phyloP scores from a whole-genome alignment of 768 basidiomycete species.

The Inosperma sp. region DNA sequence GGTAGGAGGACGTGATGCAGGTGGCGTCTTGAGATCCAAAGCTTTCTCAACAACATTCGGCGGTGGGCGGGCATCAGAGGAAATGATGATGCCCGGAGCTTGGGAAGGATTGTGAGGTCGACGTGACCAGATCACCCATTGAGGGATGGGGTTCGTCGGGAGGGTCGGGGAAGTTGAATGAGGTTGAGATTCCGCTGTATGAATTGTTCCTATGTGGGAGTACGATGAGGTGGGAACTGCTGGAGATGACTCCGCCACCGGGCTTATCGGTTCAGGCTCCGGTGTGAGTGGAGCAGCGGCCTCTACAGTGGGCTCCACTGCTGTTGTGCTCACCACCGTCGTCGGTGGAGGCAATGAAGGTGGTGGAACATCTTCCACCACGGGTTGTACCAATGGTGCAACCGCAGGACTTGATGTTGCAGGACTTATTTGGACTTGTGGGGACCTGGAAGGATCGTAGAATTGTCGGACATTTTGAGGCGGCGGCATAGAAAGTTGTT shows the following conservation, averaged over 20 bases:
- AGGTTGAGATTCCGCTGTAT: conserved; percentile 17
- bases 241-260: background rate
- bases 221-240: conserved; percentile 17
- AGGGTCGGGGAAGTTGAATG: conserved; percentile 10
- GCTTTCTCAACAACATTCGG: conserved; percentile 52
- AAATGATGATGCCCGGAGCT: conserved; percentile 72
- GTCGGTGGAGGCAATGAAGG: conserved; percentile 2
- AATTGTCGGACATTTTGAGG: conserved; percentile 21
- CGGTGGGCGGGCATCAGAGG: conserved; percentile 59
- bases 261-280: background rate
- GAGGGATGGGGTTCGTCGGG: conserved; percentile 13
- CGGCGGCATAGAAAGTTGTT: conserved; percentile 54
- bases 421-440: conserved; percentile 5
- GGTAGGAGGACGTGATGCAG: conserved; percentile 34
- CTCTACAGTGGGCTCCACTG: too few species aligned
- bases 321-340: background rate
- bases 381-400: background rate
- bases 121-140: conserved; percentile 70
- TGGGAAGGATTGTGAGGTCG: conserved; percentile 58
- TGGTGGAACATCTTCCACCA: background rate
- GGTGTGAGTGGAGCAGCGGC: background rate
- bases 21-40: conserved; percentile 49
- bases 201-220: conserved; percentile 28
- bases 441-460: conserved; percentile 17
- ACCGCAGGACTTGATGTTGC: conserved; percentile 5